Conservation (phyloP, 495 filamentous ascomycete species). For the Podospora didyma region DNA sequence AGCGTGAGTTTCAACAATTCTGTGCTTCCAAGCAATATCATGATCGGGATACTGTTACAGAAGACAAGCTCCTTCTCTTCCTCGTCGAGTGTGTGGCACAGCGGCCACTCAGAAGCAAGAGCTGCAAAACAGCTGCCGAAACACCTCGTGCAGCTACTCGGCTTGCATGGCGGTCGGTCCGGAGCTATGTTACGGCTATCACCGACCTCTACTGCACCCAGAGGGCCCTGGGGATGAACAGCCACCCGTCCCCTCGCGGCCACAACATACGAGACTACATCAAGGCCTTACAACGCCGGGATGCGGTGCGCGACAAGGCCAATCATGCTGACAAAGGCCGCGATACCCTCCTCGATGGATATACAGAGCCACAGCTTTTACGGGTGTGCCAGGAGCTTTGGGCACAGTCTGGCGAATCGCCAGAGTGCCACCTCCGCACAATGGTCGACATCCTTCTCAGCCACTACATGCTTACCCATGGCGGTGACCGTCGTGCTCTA, state of each 20-base stretch:
- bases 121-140: not conserved
- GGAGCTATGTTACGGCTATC: not conserved
- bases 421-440: not conserved
- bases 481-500: not conserved
- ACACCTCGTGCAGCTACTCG: not conserved
- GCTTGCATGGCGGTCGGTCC: not conserved
- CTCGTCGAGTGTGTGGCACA: not conserved
- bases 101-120: not conserved
- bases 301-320: not conserved
- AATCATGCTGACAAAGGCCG: not conserved
- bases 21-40: too few relatives aligned
- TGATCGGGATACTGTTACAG: too few relatives aligned
- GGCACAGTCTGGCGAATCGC: not conserved
- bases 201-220: not conserved
- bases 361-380: not conserved
- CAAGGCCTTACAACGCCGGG: not conserved
- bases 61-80: too few relatives aligned
- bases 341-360: not conserved
- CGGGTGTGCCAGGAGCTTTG: not conserved
- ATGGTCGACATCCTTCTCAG: not conserved
- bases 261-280: not conserved
- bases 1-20: too few relatives aligned
- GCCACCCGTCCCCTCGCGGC: not conserved
- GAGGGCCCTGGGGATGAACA: conserved; percentile 1
- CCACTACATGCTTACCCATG: not conserved